phyloP scores from a whole-genome alignment of 2,329 filamentous ascomycete species.

The Cucurbitaria berberidis region DNA sequence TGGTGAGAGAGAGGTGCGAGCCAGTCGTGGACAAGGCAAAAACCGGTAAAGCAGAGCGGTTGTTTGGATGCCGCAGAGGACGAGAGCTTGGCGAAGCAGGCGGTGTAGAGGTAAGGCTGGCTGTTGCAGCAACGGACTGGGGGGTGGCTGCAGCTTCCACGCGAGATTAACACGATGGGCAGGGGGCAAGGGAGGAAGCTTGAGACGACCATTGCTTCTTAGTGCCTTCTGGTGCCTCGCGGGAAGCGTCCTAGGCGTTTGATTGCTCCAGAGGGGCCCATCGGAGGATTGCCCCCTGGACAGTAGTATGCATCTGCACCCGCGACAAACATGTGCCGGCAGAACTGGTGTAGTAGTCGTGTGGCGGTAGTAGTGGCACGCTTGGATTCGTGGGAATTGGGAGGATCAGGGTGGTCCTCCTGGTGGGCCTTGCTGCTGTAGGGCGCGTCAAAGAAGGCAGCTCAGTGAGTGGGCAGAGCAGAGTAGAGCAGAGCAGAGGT shows the following conservation, averaged over 20 bases:
- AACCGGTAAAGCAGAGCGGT: conserved; percentile 44
- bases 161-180: conserved; percentile 45
- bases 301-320: conserved; percentile 11
- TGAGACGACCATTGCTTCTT: conserved; percentile 47
- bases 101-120: conserved; percentile 48
- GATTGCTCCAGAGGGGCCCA: conserved; percentile 34
- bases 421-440: neutral
- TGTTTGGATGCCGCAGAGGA: conserved; percentile 36
- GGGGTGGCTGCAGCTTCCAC: conserved; percentile 44
- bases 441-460: neutral
- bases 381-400: conserved; percentile 14
- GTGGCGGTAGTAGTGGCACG: too few species aligned
- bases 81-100: conserved; percentile 19
- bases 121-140: conserved; percentile 35
- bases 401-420: neutral
- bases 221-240: conserved; percentile 40
- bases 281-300: too few species aligned
- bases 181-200: conserved; percentile 38
- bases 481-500: too few species aligned
- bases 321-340: conserved; percentile 14
- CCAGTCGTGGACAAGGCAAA: conserved; percentile 20
- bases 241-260: conserved; percentile 26
- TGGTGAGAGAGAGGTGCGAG: conserved; percentile 24
- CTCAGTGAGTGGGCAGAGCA: too few species aligned
- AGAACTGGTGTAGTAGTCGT: conserved; percentile 11